phyloP scores from a whole-genome alignment of 2,329 filamentous ascomycete species.

The Paraconiothyrium sp. region DNA sequence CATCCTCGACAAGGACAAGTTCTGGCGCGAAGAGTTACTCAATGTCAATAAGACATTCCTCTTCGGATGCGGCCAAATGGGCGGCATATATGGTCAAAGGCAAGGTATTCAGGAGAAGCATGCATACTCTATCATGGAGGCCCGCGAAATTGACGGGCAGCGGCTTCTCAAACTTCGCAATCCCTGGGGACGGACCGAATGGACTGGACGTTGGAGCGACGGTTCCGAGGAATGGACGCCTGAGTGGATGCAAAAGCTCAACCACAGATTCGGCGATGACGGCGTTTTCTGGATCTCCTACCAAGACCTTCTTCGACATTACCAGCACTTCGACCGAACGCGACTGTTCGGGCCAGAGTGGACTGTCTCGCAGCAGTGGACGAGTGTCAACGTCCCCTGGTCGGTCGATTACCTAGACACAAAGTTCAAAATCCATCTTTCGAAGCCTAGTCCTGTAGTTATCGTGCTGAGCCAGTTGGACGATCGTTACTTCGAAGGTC shows the following conservation, averaged over 20 bases:
- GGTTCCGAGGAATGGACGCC: constrained; percentile 86
- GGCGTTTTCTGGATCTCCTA: constrained; percentile 72
- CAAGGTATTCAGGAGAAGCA: constrained; percentile 59
- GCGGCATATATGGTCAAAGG: constrained; percentile 68
- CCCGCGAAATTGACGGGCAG: constrained; percentile 68
- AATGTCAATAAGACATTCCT: constrained; percentile 83
- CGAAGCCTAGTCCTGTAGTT: constrained; percentile 62
- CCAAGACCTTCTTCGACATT: constrained; percentile 66
- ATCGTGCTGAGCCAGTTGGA: constrained; percentile 70
- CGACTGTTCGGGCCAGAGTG: constrained; percentile 69
- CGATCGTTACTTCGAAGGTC: constrained; percentile 67
- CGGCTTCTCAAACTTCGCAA: constrained; percentile 65
- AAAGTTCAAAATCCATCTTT: constrained; percentile 65
- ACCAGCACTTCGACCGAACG: constrained; percentile 69
- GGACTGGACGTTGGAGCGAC: constrained; percentile 84
- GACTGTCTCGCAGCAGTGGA: constrained; percentile 70
- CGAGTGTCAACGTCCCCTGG: constrained; percentile 67
- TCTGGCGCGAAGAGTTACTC: constrained; percentile 83
- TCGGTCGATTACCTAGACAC: constrained; percentile 69
- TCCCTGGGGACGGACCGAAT: constrained; percentile 83
- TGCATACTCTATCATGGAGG: constrained; percentile 68
- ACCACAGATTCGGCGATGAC: constrained; percentile 80
- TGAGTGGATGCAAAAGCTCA: constrained; percentile 77
- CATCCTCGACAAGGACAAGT: constrained; percentile 79
- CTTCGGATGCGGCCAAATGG: constrained; percentile 75